A percentile compares a stretch with the other conserved stretches of the same genome.
These are phyloP conservation scores for Liquidambar formosana DNA, from an alignment of 164 flowering plant species.

Conservation along the genomic window DNA sequence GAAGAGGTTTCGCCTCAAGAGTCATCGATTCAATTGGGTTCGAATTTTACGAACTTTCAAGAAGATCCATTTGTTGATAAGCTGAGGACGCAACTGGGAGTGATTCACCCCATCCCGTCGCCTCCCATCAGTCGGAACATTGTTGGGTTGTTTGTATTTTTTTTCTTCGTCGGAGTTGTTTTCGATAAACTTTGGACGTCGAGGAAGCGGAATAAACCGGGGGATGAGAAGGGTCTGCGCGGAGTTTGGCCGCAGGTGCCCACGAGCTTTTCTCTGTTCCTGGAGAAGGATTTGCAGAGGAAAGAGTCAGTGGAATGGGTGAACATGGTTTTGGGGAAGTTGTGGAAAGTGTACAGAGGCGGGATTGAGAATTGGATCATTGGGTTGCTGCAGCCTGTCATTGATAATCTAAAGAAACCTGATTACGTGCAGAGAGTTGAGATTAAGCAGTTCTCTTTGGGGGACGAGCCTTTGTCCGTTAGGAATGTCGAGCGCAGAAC, in stretches of 20 bases:
- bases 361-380: conserved; percentile 89
- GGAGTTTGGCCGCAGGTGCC: conserved; percentile 83
- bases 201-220: conserved; percentile 46
- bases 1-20: conserved; percentile 24
- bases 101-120: conserved; percentile 86
- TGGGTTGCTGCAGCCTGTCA: conserved; percentile 94
- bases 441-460: conserved; percentile 90
- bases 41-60: conserved; percentile 56
- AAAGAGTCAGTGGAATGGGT: conserved; percentile 99
- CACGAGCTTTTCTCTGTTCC: conserved; percentile 67
- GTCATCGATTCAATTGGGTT: conserved; percentile 33
- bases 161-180: conserved; percentile 88
- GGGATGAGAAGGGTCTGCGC: conserved; percentile 28
- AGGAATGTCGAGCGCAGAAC: conserved; percentile 92
- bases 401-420: conserved; percentile 82
- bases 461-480: conserved; percentile 89
- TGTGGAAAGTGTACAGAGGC: conserved; percentile 91
- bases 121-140: conserved; percentile 70
- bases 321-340: conserved; percentile 95
- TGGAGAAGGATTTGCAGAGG: conserved; percentile 90
- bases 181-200: conserved; percentile 92
- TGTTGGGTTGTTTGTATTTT: conserved; percentile 73
- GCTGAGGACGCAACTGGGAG: conserved; percentile 87
- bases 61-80: conserved; percentile 89
- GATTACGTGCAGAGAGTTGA: conserved; percentile 94